Conservation (phyloP, 1,139 yeast genomes). For the Taphrina deformans region DNA sequence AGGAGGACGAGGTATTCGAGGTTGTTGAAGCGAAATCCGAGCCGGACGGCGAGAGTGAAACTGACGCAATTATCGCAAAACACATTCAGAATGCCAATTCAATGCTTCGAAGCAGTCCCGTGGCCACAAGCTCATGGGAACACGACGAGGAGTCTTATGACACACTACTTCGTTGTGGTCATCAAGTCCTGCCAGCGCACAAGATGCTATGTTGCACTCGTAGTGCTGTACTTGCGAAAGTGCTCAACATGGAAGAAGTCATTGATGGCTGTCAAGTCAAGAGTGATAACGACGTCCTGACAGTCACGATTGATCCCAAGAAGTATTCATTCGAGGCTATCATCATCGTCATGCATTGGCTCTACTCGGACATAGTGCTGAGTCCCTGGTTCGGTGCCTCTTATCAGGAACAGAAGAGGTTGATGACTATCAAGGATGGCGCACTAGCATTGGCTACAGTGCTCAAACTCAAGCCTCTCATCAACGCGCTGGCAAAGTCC, state of each 20-base stretch:
- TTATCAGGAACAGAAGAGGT: constrained; percentile 8
- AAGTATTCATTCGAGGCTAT: constrained; percentile 43
- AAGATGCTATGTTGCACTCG: constrained; percentile 27
- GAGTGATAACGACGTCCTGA: not conserved
- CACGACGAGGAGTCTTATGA: constrained; percentile 21
- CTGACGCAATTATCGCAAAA: constrained; percentile 22
- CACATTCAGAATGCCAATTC: constrained; percentile 30
- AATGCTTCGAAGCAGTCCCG: constrained; percentile 38
- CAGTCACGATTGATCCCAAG: not conserved
- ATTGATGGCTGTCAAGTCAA: not conserved
- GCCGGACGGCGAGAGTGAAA: constrained; percentile 33
- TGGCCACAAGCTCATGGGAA: constrained; percentile 27
- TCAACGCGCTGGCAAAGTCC: constrained; percentile 38
- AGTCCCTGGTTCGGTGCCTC: constrained; percentile 49
- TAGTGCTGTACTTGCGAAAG: not conserved
- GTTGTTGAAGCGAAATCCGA: constrained; percentile 31
- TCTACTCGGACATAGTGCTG: constrained; percentile 53
- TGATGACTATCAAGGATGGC: constrained; percentile 42
- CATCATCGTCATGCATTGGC: constrained; percentile 48
- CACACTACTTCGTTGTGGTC: constrained; percentile 35
- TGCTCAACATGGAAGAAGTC: not conserved
- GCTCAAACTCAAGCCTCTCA: constrained; percentile 39
- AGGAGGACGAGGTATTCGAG: constrained; percentile 33
- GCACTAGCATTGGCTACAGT: constrained; percentile 39
- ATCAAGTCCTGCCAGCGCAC: constrained; percentile 40